phyloP scores from a whole-genome alignment of 2,329 filamentous ascomycete genomes.

The Rhinocladiella mackenziei region DNA sequence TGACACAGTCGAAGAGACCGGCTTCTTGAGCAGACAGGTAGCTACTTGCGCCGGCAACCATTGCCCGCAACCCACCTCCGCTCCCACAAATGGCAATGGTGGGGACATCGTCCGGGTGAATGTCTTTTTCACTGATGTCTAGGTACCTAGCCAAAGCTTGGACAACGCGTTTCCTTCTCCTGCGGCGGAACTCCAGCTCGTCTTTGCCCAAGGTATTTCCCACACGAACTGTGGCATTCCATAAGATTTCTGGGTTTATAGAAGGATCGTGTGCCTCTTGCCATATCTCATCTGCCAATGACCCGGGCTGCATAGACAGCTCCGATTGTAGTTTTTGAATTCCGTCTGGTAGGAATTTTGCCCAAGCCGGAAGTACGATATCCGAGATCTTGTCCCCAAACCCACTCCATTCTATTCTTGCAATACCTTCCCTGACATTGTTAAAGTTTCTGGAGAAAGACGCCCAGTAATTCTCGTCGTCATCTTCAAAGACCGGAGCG shows the following conservation, averaged over 20 bases:
- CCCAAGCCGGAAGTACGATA: conserved; percentile 78
- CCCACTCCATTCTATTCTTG: conserved; percentile 41
- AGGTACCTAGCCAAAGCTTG: conserved; percentile 79
- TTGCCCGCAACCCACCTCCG: conserved; percentile 80
- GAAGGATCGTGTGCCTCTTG: conserved; percentile 78
- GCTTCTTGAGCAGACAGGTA: conserved; percentile 78
- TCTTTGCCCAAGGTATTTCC: conserved; percentile 77
- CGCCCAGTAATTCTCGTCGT: conserved; percentile 41
- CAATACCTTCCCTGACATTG: conserved; percentile 39
- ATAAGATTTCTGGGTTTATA: conserved; percentile 80
- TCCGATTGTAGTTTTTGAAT: conserved; percentile 81
- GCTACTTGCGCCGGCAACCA: conserved; percentile 86
- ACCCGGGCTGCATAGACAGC: conserved; percentile 80
- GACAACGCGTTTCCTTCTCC: conserved; percentile 64
- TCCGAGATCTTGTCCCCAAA: conserved; percentile 58
- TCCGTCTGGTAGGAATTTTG: conserved; percentile 68
- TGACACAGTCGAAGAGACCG: conserved; percentile 88
- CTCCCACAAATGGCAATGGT: conserved; percentile 92
- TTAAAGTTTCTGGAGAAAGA: conserved; percentile 50
- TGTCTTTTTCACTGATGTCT: conserved; percentile 67
- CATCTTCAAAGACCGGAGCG: conserved; percentile 25
- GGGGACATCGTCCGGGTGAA: conserved; percentile 91
- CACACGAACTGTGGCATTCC: conserved; percentile 75
- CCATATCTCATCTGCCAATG: conserved; percentile 91
- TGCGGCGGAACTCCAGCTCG: conserved; percentile 69